Conservation (phyloP, 305 asterid species). For the Fraxinus paxiana region DNA sequence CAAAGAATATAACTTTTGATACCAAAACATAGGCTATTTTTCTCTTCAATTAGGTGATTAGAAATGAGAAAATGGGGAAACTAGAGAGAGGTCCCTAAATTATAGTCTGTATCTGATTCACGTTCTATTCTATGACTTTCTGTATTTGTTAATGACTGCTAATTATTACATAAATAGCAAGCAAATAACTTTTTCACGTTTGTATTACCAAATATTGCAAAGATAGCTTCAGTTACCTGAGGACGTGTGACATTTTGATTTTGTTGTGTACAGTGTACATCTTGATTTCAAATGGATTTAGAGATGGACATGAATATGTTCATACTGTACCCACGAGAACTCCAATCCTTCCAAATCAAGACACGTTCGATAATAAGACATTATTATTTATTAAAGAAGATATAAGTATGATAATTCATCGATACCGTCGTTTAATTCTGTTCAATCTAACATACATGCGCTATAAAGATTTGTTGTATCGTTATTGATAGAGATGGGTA, state of each 20-base stretch:
- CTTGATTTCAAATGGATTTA: not conserved
- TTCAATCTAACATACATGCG: too few relatives aligned
- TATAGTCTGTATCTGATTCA: not conserved
- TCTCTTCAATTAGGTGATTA: not conserved
- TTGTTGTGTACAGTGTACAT: too few relatives aligned
- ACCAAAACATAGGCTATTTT: not conserved
- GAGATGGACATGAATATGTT: not conserved
- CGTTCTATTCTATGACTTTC: not conserved
- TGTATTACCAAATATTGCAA: not conserved
- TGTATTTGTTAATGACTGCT: not conserved
- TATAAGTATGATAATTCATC: too few relatives aligned
- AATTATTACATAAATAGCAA: too few relatives aligned
- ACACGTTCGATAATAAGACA: too few relatives aligned
- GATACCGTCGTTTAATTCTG: too few relatives aligned
- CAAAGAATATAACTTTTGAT: not conserved
- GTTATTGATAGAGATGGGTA: constrained; percentile 29
- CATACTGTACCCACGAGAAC: not conserved
- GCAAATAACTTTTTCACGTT: not conserved
- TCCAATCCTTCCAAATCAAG: not conserved
- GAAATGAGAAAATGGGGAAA: not conserved
- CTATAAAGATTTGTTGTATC: not conserved
- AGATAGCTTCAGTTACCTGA: not conserved
- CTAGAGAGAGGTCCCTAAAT: not conserved
- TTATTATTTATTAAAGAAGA: too few relatives aligned
- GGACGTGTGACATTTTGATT: not conserved